Percentiles rank a stretch among this genome's conserved stretches.
phyloP scores from a whole-genome alignment of 768 basidiomycete genomes.

The Tricholoma saponaceum region DNA sequence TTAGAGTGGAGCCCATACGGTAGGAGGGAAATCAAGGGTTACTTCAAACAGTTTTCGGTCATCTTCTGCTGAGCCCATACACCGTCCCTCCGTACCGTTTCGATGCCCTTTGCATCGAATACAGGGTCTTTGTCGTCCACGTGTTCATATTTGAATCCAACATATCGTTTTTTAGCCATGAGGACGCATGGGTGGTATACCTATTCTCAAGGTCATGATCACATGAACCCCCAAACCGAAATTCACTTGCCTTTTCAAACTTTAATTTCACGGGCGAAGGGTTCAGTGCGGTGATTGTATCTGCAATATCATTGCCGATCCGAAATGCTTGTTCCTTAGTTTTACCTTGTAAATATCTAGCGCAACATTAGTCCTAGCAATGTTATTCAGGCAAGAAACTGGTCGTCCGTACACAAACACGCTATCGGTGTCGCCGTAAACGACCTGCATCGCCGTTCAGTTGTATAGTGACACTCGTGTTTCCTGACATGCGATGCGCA shows the following conservation, averaged over 20 bases:
- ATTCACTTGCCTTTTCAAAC: conserved; percentile 81
- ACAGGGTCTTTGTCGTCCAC: conserved; percentile 72
- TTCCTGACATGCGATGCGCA: conserved; percentile 7
- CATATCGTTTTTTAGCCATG: conserved; percentile 98
- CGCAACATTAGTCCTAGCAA: background rate
- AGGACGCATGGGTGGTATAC: conserved; percentile 93
- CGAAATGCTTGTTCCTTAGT: conserved; percentile 92
- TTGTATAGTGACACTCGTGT: background rate
- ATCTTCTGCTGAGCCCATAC: conserved; percentile 90
- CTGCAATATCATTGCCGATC: conserved; percentile 91
- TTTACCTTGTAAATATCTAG: conserved; percentile 75
- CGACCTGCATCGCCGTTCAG: conserved; percentile 44
- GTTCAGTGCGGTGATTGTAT: conserved; percentile 79
- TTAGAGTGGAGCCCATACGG: background rate
- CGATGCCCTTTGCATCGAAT: conserved; percentile 98
- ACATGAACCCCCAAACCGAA: background rate
- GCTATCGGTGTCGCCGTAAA: conserved; percentile 98
- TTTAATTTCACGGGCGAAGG: conserved; percentile 93
- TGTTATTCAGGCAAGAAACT: background rate
- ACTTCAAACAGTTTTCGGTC: conserved; percentile 89
- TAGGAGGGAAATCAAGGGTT: conserved; percentile 13
- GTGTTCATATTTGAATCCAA: conserved; percentile 92
- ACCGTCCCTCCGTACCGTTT: conserved; percentile 92
- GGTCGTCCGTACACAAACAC: conserved; percentile 63
- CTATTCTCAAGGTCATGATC: conserved; percentile 36